A percentile compares a stretch with the other conserved stretches of the same genome.
phyloP scores from a whole-genome alignment of 1,284 basidiomycete species.

The Wallemia ichthyophaga region DNA sequence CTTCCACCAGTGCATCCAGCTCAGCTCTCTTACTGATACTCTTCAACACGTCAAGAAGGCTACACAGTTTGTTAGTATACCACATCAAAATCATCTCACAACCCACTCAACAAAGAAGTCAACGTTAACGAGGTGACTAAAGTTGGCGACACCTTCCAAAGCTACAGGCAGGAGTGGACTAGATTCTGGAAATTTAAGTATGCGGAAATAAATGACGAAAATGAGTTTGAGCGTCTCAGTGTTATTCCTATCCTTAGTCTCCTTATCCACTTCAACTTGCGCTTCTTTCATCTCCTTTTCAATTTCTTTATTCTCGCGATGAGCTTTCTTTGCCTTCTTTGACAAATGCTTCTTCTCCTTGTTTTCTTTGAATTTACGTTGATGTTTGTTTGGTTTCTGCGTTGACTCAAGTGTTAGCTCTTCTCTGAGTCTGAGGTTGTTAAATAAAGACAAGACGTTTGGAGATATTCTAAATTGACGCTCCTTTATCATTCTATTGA shows the following conservation, averaged over 20 bases:
- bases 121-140: constrained; percentile 85
- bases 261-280: constrained; percentile 71
- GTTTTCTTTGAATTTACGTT: constrained; percentile 26
- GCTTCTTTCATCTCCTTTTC: constrained; percentile 74
- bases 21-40: constrained; percentile 28
- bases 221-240: constrained; percentile 94
- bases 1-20: constrained; percentile 8
- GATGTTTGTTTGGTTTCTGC: constrained; percentile 25
- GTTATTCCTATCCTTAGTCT: constrained; percentile 69
- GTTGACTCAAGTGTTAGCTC: constrained; percentile 50
- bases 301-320: constrained; percentile 57
- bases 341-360: constrained; percentile 40
- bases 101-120: constrained; percentile 48
- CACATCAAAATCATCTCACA: not conserved
- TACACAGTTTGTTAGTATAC: constrained; percentile 19
- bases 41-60: constrained; percentile 64
- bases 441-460: constrained; percentile 53
- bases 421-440: constrained; percentile 57
- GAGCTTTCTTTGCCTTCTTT: constrained; percentile 50
- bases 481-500: constrained; percentile 93
- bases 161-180: constrained; percentile 61
- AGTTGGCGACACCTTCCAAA: constrained; percentile 69
- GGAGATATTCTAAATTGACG: constrained; percentile 67
- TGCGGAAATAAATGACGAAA: constrained; percentile 89
- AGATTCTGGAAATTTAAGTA: constrained; percentile 61